Percentiles rank a stretch among this genome's conserved stretches.
Evolutionary conservation across 2,329 filamentous ascomycete genomes (phyloP).

Genomic region (Xylaria polymorpha): DNA sequence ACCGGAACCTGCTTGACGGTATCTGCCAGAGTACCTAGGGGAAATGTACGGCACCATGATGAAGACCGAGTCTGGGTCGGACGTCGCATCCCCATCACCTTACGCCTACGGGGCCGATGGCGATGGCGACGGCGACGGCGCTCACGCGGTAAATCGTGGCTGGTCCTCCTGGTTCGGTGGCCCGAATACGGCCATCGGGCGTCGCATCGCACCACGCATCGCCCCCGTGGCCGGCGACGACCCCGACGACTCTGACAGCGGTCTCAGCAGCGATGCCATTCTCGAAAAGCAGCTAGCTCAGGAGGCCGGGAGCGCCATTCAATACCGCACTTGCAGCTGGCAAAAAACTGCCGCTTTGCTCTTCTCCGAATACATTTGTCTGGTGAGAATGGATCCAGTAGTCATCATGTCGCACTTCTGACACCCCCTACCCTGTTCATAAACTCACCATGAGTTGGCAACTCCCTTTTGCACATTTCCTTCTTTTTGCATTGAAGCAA

Average conservation of each 20-base stretch:
- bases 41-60: constrained; percentile 28
- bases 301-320: constrained; percentile 82
- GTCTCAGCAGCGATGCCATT: constrained; percentile 60
- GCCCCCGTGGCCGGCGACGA: constrained; percentile 41
- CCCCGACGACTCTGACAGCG: constrained; percentile 54
- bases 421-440: neutral
- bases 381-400: constrained; percentile 57
- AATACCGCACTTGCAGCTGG: constrained; percentile 95
- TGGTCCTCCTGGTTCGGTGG: constrained; percentile 56
- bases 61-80: constrained; percentile 43
- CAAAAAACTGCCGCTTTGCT: constrained; percentile 91
- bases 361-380: constrained; percentile 94
- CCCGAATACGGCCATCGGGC: constrained; percentile 58
- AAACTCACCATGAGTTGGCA: neutral
- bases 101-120: constrained; percentile 61
- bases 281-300: constrained; percentile 76
- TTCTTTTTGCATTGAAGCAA: neutral
- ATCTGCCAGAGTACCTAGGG: neutral
- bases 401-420: neutral
- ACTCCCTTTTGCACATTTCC: too few relatives aligned
- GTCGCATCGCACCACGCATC: constrained; percentile 61
- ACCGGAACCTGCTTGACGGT: constrained; percentile 2
- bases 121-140: constrained; percentile 60
- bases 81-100: constrained; percentile 37
- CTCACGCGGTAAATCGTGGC: constrained; percentile 43